Conservation (phyloP, 2,329 filamentous ascomycete species). For the Trichoderma atroviride region DNA sequence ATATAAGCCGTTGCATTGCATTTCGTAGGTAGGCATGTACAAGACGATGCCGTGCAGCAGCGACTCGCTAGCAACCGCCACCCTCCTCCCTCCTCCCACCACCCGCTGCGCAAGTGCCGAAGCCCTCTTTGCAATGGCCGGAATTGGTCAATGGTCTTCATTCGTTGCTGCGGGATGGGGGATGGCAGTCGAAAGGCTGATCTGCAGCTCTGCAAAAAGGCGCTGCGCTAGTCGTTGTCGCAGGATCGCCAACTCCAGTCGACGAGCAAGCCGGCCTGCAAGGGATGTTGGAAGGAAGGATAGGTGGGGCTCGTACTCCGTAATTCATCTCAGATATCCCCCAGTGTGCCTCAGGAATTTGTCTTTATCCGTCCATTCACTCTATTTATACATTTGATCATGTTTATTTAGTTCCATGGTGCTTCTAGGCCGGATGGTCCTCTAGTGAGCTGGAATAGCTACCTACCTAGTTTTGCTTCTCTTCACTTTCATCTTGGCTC, state of each 20-base stretch:
- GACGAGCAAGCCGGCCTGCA: not conserved
- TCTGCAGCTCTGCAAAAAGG: not conserved
- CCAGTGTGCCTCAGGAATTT: not conserved
- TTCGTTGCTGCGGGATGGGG: not conserved
- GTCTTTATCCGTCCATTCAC: not conserved
- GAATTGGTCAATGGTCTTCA: not conserved
- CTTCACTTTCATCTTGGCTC: not conserved
- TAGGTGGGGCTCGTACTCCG: not conserved
- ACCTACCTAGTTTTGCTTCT: not conserved
- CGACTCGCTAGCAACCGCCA: not conserved
- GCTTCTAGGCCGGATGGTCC: not conserved
- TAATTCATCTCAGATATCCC: conserved; percentile 2
- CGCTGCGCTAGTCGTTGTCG: not conserved
- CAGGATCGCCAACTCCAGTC: not conserved
- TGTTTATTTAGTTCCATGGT: not conserved
- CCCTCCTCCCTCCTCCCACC: not conserved
- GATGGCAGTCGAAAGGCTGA: not conserved
- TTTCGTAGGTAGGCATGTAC: not conserved
- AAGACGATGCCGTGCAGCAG: conserved; percentile 5
- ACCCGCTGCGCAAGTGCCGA: conserved; percentile 2
- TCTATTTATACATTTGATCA: not conserved
- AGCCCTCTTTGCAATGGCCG: not conserved
- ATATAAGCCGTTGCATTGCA: conserved; percentile 3
- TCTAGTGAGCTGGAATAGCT: not conserved
- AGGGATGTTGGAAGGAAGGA: not conserved